Evolutionary conservation across 2,329 filamentous ascomycete genomes (phyloP).

Genomic region (Bretziella fagacearum): DNA sequence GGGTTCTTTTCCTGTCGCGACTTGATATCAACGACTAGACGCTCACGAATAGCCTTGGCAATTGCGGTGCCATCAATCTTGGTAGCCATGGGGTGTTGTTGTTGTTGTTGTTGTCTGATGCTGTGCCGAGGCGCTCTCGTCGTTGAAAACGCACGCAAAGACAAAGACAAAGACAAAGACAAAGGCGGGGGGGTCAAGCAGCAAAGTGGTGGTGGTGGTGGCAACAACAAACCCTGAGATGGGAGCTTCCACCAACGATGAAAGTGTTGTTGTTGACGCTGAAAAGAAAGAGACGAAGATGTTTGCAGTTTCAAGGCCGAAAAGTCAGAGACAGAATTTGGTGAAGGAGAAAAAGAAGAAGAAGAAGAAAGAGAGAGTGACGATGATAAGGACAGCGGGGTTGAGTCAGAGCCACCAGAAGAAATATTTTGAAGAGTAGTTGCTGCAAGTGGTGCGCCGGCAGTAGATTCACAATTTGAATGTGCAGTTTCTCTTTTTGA

Average conservation of each 20-base stretch:
- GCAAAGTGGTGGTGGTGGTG: no score
- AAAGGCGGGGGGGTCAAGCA: no score
- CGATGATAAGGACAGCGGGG: neutral
- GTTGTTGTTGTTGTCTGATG: neutral
- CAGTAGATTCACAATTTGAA: neutral
- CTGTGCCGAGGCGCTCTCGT: neutral
- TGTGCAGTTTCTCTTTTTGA: neutral
- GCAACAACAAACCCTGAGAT: no score
- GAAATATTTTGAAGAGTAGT: neutral
- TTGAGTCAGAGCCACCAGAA: neutral
- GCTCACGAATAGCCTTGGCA: constrained; percentile 77
- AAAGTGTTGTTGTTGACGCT: no score
- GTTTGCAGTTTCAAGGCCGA: no score
- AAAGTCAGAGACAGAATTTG: neutral
- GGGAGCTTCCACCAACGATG: no score
- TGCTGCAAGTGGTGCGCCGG: neutral
- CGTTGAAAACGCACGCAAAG: neutral
- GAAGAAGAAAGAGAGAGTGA: constrained; percentile 28
- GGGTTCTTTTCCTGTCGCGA: constrained; percentile 69
- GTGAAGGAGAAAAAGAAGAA: constrained; percentile 17
- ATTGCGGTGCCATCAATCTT: constrained; percentile 95
- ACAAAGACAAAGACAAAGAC: no score
- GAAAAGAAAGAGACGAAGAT: no score
- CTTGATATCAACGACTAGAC: constrained; percentile 62
- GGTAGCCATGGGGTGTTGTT: constrained; percentile 52